These are phyloP conservation scores for Cladophialophora bantiana DNA, from an alignment of 2,329 filamentous ascomycete species.

Conservation along the genomic window DNA sequence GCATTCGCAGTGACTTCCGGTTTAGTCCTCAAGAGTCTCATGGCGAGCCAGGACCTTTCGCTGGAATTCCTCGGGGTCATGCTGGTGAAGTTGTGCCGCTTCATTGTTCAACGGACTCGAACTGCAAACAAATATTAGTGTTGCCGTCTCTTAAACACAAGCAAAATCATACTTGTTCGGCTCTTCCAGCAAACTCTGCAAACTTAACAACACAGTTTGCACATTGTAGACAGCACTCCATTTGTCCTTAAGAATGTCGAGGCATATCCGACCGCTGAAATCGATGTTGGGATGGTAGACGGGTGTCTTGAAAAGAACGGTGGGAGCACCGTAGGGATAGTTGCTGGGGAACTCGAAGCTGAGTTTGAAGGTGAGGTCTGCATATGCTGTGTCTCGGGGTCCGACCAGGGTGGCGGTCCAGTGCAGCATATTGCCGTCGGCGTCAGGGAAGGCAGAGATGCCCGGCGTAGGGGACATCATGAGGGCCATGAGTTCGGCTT, in stretches of 20 bases:
- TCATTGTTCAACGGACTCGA: constrained; percentile 94
- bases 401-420: constrained; percentile 96
- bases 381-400: constrained; percentile 89
- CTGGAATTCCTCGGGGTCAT: constrained; percentile 85
- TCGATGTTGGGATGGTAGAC: constrained; percentile 99
- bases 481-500: constrained; percentile 97
- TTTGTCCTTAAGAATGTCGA: constrained; percentile 98
- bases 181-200: constrained; percentile 94
- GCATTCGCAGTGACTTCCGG: neutral
- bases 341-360: constrained; percentile 88
- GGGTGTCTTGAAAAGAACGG: constrained; percentile 95
- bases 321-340: constrained; percentile 91
- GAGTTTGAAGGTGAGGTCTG: constrained; percentile 87
- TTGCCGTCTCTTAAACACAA: neutral
- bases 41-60: constrained; percentile 70
- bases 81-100: constrained; percentile 95
- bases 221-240: constrained; percentile 99
- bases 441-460: constrained; percentile 91
- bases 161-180: constrained; percentile 84
- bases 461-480: constrained; percentile 95
- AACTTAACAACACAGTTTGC: constrained; percentile 86
- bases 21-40: constrained; percentile 60
- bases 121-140: constrained; percentile 56
- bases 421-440: constrained; percentile 84
- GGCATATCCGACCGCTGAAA: constrained; percentile 93